Percentiles rank a stretch among this genome's conserved stretches.
These are phyloP conservation scores for Malus asiatica DNA, from an alignment of 306 rosid species.

Conservation along the genomic window DNA sequence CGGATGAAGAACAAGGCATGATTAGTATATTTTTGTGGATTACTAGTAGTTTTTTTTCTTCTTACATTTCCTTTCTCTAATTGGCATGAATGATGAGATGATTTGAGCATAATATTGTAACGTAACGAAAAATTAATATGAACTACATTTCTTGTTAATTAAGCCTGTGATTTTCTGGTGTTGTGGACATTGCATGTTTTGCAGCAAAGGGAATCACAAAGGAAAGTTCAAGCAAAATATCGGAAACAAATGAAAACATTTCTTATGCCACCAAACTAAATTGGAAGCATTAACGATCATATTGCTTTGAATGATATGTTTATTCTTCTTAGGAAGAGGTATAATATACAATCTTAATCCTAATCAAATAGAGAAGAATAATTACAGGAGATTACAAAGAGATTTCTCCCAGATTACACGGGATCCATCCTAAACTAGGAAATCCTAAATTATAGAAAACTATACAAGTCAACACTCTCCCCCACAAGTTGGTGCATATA, in stretches of 20 bases:
- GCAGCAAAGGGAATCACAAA: neutral
- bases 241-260: neutral
- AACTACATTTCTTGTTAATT: neutral
- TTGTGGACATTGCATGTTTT: constrained; percentile 4
- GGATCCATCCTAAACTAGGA: no score
- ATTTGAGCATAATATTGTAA: neutral
- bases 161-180: neutral
- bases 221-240: neutral
- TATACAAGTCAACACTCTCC: no score
- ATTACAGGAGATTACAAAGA: no score
- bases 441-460: no score
- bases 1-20: neutral
- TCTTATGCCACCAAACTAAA: neutral
- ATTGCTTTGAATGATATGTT: neutral
- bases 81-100: neutral
- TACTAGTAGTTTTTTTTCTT: neutral
- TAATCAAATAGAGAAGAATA: no score
- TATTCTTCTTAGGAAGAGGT: no score
- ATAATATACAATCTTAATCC: no score
- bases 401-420: no score
- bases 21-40: no score
- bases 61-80: neutral
- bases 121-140: no score
- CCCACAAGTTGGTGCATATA: no score
- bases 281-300: neutral